Base-by-base conservation (phyloP, 106 monocot genomes). In the Dioscorea dumetorum region DNA sequence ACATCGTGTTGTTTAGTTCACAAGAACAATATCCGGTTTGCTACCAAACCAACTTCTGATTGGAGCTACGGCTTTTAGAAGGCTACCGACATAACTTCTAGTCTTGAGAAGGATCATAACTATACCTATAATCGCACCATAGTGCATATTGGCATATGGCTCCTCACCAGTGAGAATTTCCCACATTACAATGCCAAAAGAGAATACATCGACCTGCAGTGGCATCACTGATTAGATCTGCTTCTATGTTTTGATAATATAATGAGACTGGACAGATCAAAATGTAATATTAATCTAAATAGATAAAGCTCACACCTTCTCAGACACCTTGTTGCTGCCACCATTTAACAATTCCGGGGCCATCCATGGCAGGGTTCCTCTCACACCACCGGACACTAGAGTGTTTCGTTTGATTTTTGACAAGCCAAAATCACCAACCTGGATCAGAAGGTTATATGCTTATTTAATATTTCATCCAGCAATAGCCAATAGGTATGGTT, bases 171-270 rank as follows among this genome's bases (percentile, higher is more conserved):
- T 97, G 35, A 91, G 88, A 82, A 97, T 97, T 74, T 97, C 95
- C 95, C 95, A 97, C 95, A 97, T 82, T n/a, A 91, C 88, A 76
- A 97, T 87, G 70, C 91, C 91, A 71, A 91, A 97, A 24, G 95
- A 91, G 68, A 91, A 97, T 24, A 97, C 83, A 74, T 97, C 95
- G 78, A 97, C 85, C 95, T 97, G 10, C 41, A 41, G 41, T 41
- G 10, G 41, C 41, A 41, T 10, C 6, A 6, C 41, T 3, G 41
- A 41, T 41, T 41, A 41, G 41, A 41, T 1, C 3, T 28, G 28
- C 3, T 28, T 28, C 28, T 28, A 28, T 28, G 28, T 28, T 28
- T 28, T 28, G 28, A 28, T 28, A 28, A 28, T 28, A 28, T 28
- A 28, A 28, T 28, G 28, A 28, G 10, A 10, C 41, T 3, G 0